phyloP scores from a whole-genome alignment of 2,329 filamentous ascomycete genomes.

The Xylariaceae sp. region DNA sequence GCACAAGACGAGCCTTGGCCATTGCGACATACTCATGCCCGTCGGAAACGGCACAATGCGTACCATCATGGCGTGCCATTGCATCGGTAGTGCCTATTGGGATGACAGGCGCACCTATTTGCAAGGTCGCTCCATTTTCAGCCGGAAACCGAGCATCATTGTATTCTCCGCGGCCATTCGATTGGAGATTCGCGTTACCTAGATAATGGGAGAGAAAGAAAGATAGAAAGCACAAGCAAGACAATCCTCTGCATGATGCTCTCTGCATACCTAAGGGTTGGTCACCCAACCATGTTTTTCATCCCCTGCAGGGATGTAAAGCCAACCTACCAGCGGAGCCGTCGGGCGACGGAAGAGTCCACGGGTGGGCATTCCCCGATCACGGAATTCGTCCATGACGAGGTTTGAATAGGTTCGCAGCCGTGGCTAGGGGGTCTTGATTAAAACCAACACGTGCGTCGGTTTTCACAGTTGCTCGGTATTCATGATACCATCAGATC shows the following conservation, averaged over 20 bases:
- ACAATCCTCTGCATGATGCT: conserved; percentile 2
- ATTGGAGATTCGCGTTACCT: too few species aligned
- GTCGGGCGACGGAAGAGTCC: not conserved
- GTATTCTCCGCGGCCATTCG: conserved; percentile 5
- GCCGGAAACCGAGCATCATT: not conserved
- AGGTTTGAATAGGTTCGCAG: not conserved
- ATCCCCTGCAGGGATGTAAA: not conserved
- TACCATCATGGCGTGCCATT: not conserved
- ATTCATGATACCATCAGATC: not conserved
- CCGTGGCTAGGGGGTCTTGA: not conserved
- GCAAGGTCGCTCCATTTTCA: not conserved
- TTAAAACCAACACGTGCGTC: not conserved
- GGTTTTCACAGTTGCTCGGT: not conserved
- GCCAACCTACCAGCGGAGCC: not conserved
- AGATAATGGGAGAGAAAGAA: too few species aligned
- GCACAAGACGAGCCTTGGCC: not conserved
- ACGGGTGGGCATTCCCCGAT: not conserved
- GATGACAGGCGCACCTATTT: not conserved
- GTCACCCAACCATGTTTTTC: not conserved
- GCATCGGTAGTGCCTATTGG: not conserved
- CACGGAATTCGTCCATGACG: not conserved
- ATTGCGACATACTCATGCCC: not conserved
- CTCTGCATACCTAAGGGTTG: conserved; percentile 3
- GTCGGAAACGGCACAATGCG: not conserved
- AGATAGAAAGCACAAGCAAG: not conserved